Evolutionary conservation across 345 rosid genomes (phyloP), one percentile per base, ranked within the genome.

Genomic region (Noccaea bulbosa): DNA sequence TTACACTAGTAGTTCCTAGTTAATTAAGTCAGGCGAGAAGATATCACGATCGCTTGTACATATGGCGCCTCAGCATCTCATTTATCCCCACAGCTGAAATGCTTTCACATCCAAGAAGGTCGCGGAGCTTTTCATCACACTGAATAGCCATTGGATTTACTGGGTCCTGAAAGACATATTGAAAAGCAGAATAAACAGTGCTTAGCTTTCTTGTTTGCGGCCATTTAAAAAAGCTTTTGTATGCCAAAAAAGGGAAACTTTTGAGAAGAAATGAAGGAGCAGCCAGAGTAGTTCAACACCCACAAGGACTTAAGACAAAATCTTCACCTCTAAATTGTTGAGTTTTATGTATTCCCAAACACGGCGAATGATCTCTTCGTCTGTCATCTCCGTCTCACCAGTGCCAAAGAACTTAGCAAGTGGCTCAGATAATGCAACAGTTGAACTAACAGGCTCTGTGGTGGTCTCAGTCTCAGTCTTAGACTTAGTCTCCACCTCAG

Each of bases 21-120:
- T 69, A 75, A 69, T 63, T 11, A 80, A 74, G 83, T 79, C 75
- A 75, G 66, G 65, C 59, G 59, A 74, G 65, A 55, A 39, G 65
- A 67, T 53, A 82, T 87, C 84, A 90, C 16, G 88, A 83, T 67
- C 27, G 78, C 80, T 81, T 84, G 76, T 84, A 79, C 73, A 90
- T 83, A 79, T 87, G 93, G 72, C 85, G 87, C 43, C 87, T 86
- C 5, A 83, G 83, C 76, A 90, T 75, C 83, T 85, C 89, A 11
- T 74, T 83, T 72, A 92, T 83, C 71, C 93, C 93, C 79, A 86
- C 79, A 14, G 89, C 90, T 76, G 93, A 89, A 41, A 92, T 87
- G 87, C 92, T 86, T 70, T 92, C 94, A 70, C 90, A 92, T 66
- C 93, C 92, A 49, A 92, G 90, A 71, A 92, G 98, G 56, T 86